Evolutionary conservation across 1,284 basidiomycete genomes (phyloP).

Genomic region (Malassezia slooffiae): DNA sequence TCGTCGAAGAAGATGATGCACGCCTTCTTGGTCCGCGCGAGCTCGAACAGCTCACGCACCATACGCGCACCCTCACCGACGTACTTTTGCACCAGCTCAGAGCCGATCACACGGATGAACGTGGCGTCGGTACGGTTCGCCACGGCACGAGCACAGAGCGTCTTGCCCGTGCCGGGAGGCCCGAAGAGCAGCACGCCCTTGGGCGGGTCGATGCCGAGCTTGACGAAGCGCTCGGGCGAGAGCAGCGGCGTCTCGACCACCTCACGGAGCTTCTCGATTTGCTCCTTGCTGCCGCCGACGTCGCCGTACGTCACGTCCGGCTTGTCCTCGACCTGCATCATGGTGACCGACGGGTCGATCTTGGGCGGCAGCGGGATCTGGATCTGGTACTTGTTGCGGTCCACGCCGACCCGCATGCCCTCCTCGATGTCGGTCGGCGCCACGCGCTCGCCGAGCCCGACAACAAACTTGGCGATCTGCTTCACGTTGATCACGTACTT

Average conservation of each 20-base stretch:
- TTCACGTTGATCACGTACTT: slow-evolving; percentile 99
- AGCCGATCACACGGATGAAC: slow-evolving; percentile 97
- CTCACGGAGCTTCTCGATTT: slow-evolving; percentile 97
- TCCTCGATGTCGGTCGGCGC: slow-evolving; percentile 98
- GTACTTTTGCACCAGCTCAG: slow-evolving; percentile 97
- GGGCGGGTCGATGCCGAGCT: slow-evolving; percentile 95
- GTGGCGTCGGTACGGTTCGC: slow-evolving; percentile 98
- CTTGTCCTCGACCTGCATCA: slow-evolving; percentile 99
- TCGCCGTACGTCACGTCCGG: slow-evolving; percentile 98
- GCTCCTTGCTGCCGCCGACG: slow-evolving; percentile 96
- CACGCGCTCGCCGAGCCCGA: slow-evolving; percentile 87
- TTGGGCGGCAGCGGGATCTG: slow-evolving; percentile 99
- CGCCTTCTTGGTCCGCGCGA: slow-evolving; percentile 96
- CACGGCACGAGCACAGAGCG: slow-evolving; percentile 91
- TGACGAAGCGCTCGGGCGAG: slow-evolving; percentile 87
- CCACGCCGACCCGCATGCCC: slow-evolving; percentile 98
- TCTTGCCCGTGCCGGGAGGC: slow-evolving; percentile 97
- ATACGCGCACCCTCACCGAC: slow-evolving; percentile 97
- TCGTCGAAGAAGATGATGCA: slow-evolving; percentile 99
- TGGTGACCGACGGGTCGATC: slow-evolving; percentile 97
- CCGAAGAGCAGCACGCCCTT: slow-evolving; percentile 92
- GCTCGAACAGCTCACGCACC: slow-evolving; percentile 97
- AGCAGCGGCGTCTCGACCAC: slow-evolving; percentile 92
- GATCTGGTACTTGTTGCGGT: slow-evolving; percentile 95
- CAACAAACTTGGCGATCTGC: slow-evolving; percentile 99